Evolutionary conservation across 495 filamentous ascomycete species (phyloP).

Genomic region (Xylaria intraflava): DNA sequence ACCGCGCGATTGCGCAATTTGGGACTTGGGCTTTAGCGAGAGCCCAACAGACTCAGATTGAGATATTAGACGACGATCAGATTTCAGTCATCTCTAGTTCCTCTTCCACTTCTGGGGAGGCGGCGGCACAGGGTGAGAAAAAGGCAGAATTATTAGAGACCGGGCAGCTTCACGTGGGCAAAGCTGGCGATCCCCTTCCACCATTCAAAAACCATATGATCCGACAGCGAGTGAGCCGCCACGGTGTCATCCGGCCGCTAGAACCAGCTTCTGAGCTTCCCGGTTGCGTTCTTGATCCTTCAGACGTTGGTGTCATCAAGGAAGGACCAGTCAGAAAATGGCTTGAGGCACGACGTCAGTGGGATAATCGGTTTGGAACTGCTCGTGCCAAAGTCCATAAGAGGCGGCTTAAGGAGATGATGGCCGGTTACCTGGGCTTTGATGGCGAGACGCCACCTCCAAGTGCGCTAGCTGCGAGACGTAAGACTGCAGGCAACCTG

Average conservation of each 20-base stretch:
- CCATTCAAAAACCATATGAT: constrained; percentile 81
- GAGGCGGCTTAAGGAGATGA: constrained; percentile 62
- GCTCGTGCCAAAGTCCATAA: constrained; percentile 62
- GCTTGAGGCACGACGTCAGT: constrained; percentile 62
- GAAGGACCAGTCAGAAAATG: constrained; percentile 73
- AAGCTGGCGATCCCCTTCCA: constrained; percentile 75
- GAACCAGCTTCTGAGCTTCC: constrained; percentile 53
- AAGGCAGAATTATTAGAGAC: constrained; percentile 1
- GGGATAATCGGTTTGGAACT: constrained; percentile 62
- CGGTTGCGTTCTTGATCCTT: constrained; percentile 53
- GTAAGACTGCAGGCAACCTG: constrained; percentile 45
- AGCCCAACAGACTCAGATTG: constrained; percentile 70
- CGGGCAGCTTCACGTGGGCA: constrained; percentile 51
- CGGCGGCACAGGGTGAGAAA: constrained; percentile 15
- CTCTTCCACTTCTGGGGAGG: constrained; percentile 42
- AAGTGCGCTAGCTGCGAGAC: constrained; percentile 68
- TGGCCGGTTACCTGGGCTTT: constrained; percentile 60
- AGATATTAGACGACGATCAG: constrained; percentile 71
- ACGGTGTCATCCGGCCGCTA: constrained; percentile 64
- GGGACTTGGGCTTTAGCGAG: constrained; percentile 81
- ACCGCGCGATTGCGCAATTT: constrained; percentile 81
- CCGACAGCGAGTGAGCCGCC: constrained; percentile 72
- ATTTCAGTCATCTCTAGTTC: constrained; percentile 65
- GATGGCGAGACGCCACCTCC: constrained; percentile 74
- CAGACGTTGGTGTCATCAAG: constrained; percentile 72